A percentile compares a stretch with the other conserved stretches of the same genome.
Evolutionary conservation across 23 red algal genomes (phyloP).

Genomic region (Pyropia yezoensis): DNA sequence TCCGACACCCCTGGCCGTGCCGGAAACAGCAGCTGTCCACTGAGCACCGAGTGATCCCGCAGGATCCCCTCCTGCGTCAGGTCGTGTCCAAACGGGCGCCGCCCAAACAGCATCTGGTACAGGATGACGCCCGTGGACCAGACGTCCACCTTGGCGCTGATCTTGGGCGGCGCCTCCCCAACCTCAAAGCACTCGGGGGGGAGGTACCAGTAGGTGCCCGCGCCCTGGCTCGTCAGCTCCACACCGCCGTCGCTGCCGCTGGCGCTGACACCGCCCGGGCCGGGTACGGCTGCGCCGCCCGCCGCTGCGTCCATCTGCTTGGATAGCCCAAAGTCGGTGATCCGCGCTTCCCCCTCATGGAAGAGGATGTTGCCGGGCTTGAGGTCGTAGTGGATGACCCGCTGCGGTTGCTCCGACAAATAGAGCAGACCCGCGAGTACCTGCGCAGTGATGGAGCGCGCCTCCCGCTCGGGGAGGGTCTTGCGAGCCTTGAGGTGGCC

Average conservation of each 20-base stretch:
- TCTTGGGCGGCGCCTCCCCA: slow-evolving; percentile 23
- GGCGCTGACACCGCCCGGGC: too few species aligned
- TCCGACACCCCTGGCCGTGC: slow-evolving; percentile 52
- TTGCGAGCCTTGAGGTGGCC: slow-evolving; percentile 57
- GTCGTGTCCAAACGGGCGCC: slow-evolving; percentile 85
- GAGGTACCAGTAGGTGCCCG: slow-evolving; percentile 97
- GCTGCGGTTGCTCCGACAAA: slow-evolving; percentile 47
- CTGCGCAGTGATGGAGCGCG: slow-evolving; percentile 77
- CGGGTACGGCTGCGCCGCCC: neutral
- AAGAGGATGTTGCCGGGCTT: slow-evolving; percentile 97
- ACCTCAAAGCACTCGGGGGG: slow-evolving; percentile 88
- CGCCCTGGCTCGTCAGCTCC: slow-evolving; percentile 85
- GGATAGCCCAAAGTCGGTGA: slow-evolving; percentile 93
- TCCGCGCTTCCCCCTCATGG: slow-evolving; percentile 82
- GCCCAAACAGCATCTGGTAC: slow-evolving; percentile 93
- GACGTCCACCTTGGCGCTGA: slow-evolving; percentile 91
- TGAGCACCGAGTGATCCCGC: slow-evolving; percentile 60
- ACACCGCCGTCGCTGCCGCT: slow-evolving; percentile 43
- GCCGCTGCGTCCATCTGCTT: slow-evolving; percentile 65
- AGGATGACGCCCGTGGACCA: slow-evolving; percentile 90
- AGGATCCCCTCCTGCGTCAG: slow-evolving; percentile 85
- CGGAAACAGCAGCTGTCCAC: slow-evolving; percentile 71
- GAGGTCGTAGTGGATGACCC: slow-evolving; percentile 97
- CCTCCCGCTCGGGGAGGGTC: slow-evolving; percentile 74
- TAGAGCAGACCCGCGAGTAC: slow-evolving; percentile 81